phyloP scores from a whole-genome alignment of 2,329 filamentous ascomycete species.

The Aschersonia sp. region DNA sequence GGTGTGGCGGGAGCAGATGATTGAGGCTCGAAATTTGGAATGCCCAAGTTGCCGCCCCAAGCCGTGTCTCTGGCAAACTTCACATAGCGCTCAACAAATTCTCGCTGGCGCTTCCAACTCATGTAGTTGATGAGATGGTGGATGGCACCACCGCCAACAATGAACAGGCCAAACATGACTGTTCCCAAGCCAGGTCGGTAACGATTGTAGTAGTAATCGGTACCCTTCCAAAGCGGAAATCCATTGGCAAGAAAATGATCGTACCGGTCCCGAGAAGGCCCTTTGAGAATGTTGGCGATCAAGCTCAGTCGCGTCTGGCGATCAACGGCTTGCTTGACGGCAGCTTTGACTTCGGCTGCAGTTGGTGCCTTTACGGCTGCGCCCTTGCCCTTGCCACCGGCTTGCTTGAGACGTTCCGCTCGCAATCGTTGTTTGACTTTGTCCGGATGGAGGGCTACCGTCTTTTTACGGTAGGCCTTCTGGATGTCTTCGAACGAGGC shows the following conservation, averaged over 20 bases:
- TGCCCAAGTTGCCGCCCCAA: conserved; percentile 70
- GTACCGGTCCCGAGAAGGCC: conserved; percentile 70
- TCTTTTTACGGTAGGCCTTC: conserved; percentile 86
- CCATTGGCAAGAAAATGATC: conserved; percentile 89
- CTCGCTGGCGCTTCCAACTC: conserved; percentile 76
- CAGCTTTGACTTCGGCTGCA: conserved; percentile 60
- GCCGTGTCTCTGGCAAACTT: conserved; percentile 75
- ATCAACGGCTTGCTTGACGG: conserved; percentile 68
- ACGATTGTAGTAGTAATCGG: conserved; percentile 93
- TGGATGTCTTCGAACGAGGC: conserved; percentile 80
- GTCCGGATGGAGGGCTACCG: conserved; percentile 76
- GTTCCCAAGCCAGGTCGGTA: conserved; percentile 84
- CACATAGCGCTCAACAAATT: conserved; percentile 88
- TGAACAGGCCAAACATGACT: conserved; percentile 67
- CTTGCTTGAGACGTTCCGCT: conserved; percentile 47
- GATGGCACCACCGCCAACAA: conserved; percentile 68
- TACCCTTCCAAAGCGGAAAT: conserved; percentile 93
- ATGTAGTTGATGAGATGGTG: conserved; percentile 81
- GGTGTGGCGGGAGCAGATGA: conserved; percentile 28
- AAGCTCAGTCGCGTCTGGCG: conserved; percentile 74
- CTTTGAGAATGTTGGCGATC: conserved; percentile 74
- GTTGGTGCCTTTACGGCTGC: conserved; percentile 57
- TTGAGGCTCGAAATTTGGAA: conserved; percentile 50
- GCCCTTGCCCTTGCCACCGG: conserved; percentile 34
- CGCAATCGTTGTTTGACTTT: conserved; percentile 81